Evolutionary conservation across 2,329 filamentous ascomycete genomes (phyloP).

Genomic region (Sphaerulina musiva): DNA sequence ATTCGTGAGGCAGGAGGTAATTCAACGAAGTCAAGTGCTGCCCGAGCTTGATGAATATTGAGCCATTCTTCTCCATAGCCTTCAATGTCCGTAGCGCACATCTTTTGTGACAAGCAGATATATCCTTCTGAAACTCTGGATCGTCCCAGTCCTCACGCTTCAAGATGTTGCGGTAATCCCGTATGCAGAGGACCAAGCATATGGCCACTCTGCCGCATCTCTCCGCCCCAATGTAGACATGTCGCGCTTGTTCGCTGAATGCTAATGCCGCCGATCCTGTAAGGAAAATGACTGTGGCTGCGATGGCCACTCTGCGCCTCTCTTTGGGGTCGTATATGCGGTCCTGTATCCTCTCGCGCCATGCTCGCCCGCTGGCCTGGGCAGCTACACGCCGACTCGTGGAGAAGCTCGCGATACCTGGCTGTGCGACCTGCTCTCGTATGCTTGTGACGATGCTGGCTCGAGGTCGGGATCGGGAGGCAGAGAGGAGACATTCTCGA

Average conservation of each 20-base stretch:
- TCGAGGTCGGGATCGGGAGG: slow-evolving; percentile 7
- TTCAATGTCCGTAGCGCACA: slow-evolving; percentile 82
- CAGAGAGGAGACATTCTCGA: slow-evolving; percentile 22
- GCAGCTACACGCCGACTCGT: slow-evolving; percentile 7
- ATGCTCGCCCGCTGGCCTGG: slow-evolving; percentile 27
- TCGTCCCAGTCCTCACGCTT: slow-evolving; percentile 58
- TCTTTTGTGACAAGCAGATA: slow-evolving; percentile 82
- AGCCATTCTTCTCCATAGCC: slow-evolving; percentile 90
- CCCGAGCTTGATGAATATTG: slow-evolving; percentile 96
- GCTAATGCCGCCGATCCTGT: slow-evolving; percentile 40
- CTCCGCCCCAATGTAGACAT: slow-evolving; percentile 67
- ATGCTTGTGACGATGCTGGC: background rate
- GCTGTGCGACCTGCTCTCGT: slow-evolving; percentile 2
- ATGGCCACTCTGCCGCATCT: slow-evolving; percentile 71
- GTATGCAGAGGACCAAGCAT: slow-evolving; percentile 69
- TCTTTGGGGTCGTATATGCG: slow-evolving; percentile 14
- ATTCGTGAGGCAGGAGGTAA: slow-evolving; percentile 83
- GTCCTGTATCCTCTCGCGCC: slow-evolving; percentile 25
- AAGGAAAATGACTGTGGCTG: slow-evolving; percentile 28
- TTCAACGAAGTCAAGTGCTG: slow-evolving; percentile 96
- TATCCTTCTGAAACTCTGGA: slow-evolving; percentile 56
- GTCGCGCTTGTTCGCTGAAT: slow-evolving; percentile 62
- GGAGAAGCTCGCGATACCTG: background rate
- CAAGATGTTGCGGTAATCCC: slow-evolving; percentile 82
- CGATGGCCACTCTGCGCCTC: slow-evolving; percentile 29